Base-by-base conservation (phyloP, 75 land plant species). In the Ceratopteris richardii region DNA sequence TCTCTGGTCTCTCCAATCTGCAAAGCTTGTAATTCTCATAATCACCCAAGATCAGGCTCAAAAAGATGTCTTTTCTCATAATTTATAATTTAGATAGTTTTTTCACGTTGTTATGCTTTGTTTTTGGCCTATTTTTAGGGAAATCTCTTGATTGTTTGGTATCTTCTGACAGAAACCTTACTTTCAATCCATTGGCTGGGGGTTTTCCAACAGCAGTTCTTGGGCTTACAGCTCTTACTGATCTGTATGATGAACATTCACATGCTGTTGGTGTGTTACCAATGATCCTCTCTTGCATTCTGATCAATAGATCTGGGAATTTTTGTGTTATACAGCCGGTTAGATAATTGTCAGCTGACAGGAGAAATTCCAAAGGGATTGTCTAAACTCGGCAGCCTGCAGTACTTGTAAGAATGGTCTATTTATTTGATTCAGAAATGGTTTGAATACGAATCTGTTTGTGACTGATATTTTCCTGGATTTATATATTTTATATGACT, bases 391-490 rank as follows among this genome's bases (percentile, higher is more conserved):
- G 2, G 20, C 6, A 63, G 18, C 17, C 65, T 63, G 3, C 65
- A 63, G 31, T 26, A 47, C 20, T 37, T 63, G 65, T 63, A 60
- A 60, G 63, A 44, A 39, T n/a, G n/a, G n/a, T n/a, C n/a, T n/a
- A n/a, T n/a, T n/a, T n/a, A n/a, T n/a, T n/a, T n/a, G n/a, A n/a
- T n/a, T n/a, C n/a, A n/a, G n/a, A n/a, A n/a, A n/a, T n/a, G n/a
- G n/a, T n/a, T n/a, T n/a, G n/a, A n/a, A n/a, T n/a, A n/a, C n/a
- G n/a, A n/a, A n/a, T n/a, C n/a, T n/a, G n/a, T n/a, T n/a, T n/a
- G n/a, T n/a, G n/a, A n/a, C n/a, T n/a, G n/a, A n/a, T n/a, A n/a
- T n/a, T n/a, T n/a, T n/a, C n/a, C 29, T 44, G n/a, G 1, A 27
- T 25, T 51, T 17, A 10, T 28, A 31, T 62, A 29, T 17, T 1